These are phyloP conservation scores for Lomentospora prolificans DNA, from an alignment of 2,329 filamentous ascomycete species.

Conservation along the genomic window DNA sequence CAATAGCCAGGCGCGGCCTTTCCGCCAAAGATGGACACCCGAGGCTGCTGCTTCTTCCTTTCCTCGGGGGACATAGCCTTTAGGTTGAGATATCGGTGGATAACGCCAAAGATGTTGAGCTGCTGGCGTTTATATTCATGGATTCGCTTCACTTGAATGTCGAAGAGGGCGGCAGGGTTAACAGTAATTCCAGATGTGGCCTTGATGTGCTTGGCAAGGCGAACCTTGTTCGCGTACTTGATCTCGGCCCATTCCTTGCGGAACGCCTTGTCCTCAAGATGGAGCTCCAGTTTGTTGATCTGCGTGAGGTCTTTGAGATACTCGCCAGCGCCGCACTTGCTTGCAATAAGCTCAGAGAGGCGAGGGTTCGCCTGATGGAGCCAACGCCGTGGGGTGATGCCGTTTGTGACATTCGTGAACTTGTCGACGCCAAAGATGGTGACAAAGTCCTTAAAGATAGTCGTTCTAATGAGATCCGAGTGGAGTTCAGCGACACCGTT, in stretches of 20 bases:
- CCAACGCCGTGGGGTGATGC: constrained; percentile 93
- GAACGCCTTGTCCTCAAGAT: constrained; percentile 77
- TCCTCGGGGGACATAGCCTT: constrained; percentile 78
- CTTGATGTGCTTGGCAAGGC: constrained; percentile 86
- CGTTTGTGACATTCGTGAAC: constrained; percentile 98
- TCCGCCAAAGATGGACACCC: constrained; percentile 93
- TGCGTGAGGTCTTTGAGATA: constrained; percentile 87
- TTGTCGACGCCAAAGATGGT: constrained; percentile 91
- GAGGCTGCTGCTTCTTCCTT: constrained; percentile 75
- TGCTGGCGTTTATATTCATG: constrained; percentile 99
- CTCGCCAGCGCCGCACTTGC: constrained; percentile 70
- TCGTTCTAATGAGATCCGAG: constrained; percentile 95
- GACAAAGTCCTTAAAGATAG: constrained; percentile 99
- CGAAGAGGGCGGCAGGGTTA: constrained; percentile 82
- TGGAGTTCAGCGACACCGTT: constrained; percentile 97
- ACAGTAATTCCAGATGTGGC: constrained; percentile 68
- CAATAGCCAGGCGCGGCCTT: constrained; percentile 98
- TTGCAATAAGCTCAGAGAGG: constrained; percentile 83
- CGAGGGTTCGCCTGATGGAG: constrained; percentile 94
- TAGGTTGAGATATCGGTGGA: constrained; percentile 83
- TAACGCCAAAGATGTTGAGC: constrained; percentile 97
- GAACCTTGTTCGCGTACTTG: constrained; percentile 92
- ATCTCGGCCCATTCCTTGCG: constrained; percentile 92
- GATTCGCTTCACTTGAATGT: constrained; percentile 97
- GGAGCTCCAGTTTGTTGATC: constrained; percentile 78